Base-by-base conservation (phyloP, 106 monocot species). In the Chionographis japonica region DNA sequence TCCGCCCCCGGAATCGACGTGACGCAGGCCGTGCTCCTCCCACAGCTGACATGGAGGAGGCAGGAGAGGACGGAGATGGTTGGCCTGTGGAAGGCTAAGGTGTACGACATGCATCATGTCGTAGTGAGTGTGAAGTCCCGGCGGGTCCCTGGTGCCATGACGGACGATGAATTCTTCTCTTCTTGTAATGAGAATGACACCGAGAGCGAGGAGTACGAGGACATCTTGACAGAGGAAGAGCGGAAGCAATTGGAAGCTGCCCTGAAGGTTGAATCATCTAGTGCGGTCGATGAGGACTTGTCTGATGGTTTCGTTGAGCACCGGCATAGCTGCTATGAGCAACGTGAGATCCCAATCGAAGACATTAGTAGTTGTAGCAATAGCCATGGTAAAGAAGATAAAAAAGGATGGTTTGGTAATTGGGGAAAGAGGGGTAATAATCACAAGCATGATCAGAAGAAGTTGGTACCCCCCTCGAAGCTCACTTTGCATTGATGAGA, bases 81-180 rank as follows among this genome's bases (percentile, higher is more conserved):
- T 37, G 95, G 95, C 0, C 40, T 73, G 0, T 95, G 95, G 95
- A 91, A 89, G 40, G 83, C 91, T 5, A 95, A 78, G 79, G 91
- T 95, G 1, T 95, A 89, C 69, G 95, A 95, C 58, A 95, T 95
- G 91, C 88, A 92, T 62, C 74, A 95, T 74, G 95, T 95, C 18
- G 81, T 95, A 37, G 91, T 95, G 8, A 92, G 95, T 49, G 91
- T 95, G 15, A 95, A 95, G 71, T 92, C 95, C 35, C 65, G 95
- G 41, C 66, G 80, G 10, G 95, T 95, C 12, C 89, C 95, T 1
- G 95, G 91, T 16, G 88, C 91, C 3, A 82, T 84, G 84, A 88
- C 74, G 0, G 86, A 92, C 14, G 88, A 95, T 18, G 95, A 91
- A 49, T 80, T 86, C 62, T 84, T 91, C 52, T 67, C 85, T 18